Base-by-base conservation (phyloP, 805 yeast genomes). In the Komagataella kurtzmanii region DNA sequence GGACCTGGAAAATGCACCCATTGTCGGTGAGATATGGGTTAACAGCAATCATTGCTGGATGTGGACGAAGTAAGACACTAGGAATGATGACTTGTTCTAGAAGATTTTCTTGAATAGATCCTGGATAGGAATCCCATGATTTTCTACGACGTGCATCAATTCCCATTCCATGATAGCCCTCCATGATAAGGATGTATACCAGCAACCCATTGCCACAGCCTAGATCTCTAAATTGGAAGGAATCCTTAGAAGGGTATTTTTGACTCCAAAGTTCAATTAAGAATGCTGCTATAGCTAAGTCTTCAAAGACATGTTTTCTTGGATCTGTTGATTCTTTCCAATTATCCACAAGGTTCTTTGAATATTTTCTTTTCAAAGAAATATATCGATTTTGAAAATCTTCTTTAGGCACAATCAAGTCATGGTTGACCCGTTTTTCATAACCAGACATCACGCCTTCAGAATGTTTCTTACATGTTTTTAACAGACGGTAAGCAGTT, bases 241-340 rank as follows among this genome's bases (percentile, higher is more conserved):
- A 68, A 3, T 62, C 58, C 45, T 70, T 67, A 40, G 61, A 64
- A 36, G 62, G 58, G 50, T 67, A 72, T 47, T 76, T 73, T 48
- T 74, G 69, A 6, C 66, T 66, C 98, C 98, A 91, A 43, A 87
- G 73, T 66, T 88, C 96, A 24, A 91, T 86, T 54, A 91, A 71
- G 58, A 91, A 91, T 0, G 97, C 96, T 1, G 97, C 97, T 58
- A 91, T 90, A 3, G 96, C 95, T 51, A 91, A 77, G 64, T 91
- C 98, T 70, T 91, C 98, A 68, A 90, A 91, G 0, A 91, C 97
- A 67, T 91, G 98, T 64, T 91, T 91, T 58, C 83, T 78, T 2
- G 97, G 97, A 65, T 91, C 97, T 2, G 98, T 91, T 30, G 83
- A 81, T 66, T 91, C 98, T n/a, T 75, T 80, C 98, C 98, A 91